Base-by-base conservation (phyloP, 2,329 filamentous ascomycete species). In the Hyphodiscus sp. region DNA sequence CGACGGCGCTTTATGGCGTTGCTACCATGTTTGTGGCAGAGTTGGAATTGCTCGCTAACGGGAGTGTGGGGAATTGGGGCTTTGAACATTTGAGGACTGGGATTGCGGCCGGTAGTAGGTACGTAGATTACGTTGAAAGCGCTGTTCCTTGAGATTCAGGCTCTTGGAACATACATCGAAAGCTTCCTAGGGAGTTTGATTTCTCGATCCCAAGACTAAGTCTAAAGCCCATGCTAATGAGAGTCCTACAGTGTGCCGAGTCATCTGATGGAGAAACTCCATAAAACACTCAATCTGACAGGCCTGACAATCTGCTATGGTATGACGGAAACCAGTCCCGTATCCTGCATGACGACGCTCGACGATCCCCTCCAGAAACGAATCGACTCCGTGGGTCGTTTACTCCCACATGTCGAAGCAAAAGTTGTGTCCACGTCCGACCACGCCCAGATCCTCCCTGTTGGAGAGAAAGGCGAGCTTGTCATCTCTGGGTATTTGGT, bases 1-100 rank as follows among this genome's bases (percentile, higher is more conserved):
- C 80, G 20, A 83, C 81, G 0, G 82, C 79, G 0, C 79, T 96
- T 0, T 94, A 96, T 69, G 91, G 92, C 53, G 92, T 97, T 0
- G 83, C 89, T 3, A 97, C 92, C 50, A 99, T 97, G 94, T 92
- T 96, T 63, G 80, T 86, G n/a, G 85, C 91, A 23, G 84, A 95
- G 64, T 79, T 97, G 4, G 89, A 95, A 61, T 78, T 91, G 1
- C 77, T 96, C 8, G 76, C 83, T 29, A 70, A 74, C 20, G 74
- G 76, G 16, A 67, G 62, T 2, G 20, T 67, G 44, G 58, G 71
- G 0, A 56, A 73, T 33, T 69, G 76, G 51, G 83, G 83, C 0
- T 86, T 87, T 64, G 70, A 83, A 49, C 68, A 82, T 58, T 75
- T 97, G 5, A 77, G 85, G 44, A 97, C 92, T n/a, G 94, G 94